Base-by-base conservation (phyloP, 2,329 filamentous ascomycete species). In the Huntiella bhutanensis region DNA sequence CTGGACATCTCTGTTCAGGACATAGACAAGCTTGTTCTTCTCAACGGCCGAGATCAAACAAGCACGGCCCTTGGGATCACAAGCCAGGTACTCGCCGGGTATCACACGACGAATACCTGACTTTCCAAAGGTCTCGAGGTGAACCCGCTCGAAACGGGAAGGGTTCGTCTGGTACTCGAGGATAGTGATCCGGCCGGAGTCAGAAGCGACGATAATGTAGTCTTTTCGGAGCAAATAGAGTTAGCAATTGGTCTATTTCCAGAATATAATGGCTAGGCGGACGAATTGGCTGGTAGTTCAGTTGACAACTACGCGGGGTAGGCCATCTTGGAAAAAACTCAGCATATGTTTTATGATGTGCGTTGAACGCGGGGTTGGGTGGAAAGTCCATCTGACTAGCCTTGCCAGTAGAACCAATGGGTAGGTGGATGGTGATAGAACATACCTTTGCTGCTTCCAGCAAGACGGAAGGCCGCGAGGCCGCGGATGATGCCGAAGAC, bases 11-110 rank as follows among this genome's bases (percentile, higher is more conserved):
- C 92, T 80, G 62, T 96, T 96, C 54, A 98, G 71, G 56, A 98
- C 88, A 64, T 98, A 99, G 54, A 98, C 91, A 48, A 99, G 80
- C 67, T 98, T 98, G 67, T 96, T 98, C 73, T 98, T 98, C 66
- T 99, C 92, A 47, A 88, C 73, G 4, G 87, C 88, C 7, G 91
- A 86, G 51, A 96, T 83, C 59, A 99, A 71, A 58, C 88, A 94
- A 47, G 92, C 92, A 65, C 91, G 77, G 47, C 91, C 91, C 62
- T 94, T 94, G 22, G 91, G 91, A 57, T 99, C 91, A 45, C 85
- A 84, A 5, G 88, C 91, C 22, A 99, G 73, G 58, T 95, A 98
- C 62, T 99, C 86, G 51, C 92, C 91, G 2, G 92, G 91, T 39
- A 98, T 76, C 34, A 96, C 88, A 56, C 91, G 79, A 49, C 92